Evolutionary conservation across 2,329 filamentous ascomycete genomes (phyloP), one percentile per base, ranked within the genome.

Genomic region (Exophiala phaeomuriformis): DNA sequence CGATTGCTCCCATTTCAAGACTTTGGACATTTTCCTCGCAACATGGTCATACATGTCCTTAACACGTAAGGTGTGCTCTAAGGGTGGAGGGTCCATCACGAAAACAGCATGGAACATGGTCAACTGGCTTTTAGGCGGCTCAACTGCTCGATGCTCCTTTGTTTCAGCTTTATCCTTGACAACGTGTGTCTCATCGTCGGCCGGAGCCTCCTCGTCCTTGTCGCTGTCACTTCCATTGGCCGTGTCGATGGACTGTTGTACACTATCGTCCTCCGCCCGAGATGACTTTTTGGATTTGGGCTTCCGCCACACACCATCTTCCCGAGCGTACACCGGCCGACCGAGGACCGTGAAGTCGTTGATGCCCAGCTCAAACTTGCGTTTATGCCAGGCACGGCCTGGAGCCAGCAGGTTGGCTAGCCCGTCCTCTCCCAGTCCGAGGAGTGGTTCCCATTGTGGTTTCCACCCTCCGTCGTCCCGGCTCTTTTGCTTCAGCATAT

Each of bases 101-200:
- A 97, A 97, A 28, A 97, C 90, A 7, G 96, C 80, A 68, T 96
- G 95, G 72, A 98, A 98, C 91, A 97, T 97, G 58, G 85, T 90
- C 87, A 97, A 90, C 44, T 81, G 81, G 54, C 80, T 73, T 55
- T 75, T 77, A 47, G 58, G 39, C 28, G 40, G 31, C 10, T 53
- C 51, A 10, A 42, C 29, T 9, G 43, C 9, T 7, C 31, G 29
- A 7, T 49, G 5, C 37, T 37, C 51, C 19, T 51, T 46, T 5
- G 3, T 6, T 27, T 49, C 33, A 36, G 29, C 2, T 27, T 7
- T 28, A 3, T 48, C 45, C 29, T 48, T 32, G 53, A 32, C 50
- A 19, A 41, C 5, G 4, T 28, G 12, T 10, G 27, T 19, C 19
- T 19, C 46, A 8, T 56, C 54, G 31, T 55, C 37, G 12, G 39